A percentile compares a stretch with the other conserved stretches of the same genome.
Evolutionary conservation across 31 red algal genomes (phyloP).

Genomic region (Bonnemaisonia californica): DNA sequence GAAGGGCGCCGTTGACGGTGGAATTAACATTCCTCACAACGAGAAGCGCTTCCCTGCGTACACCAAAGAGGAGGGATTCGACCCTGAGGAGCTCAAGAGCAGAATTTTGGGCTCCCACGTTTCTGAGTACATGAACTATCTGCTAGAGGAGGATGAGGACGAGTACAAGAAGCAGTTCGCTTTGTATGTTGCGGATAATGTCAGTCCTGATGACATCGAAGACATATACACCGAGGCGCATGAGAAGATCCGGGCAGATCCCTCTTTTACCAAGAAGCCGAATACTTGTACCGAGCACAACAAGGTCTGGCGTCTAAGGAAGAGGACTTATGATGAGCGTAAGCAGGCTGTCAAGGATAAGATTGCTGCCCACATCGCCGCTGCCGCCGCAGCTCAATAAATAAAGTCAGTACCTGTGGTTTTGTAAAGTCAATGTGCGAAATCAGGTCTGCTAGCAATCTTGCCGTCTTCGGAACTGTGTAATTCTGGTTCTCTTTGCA

Average conservation of each 20-base stretch:
- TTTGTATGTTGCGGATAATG: slow-evolving; percentile 78
- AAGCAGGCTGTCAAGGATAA: slow-evolving; percentile 77
- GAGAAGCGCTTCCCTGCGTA: slow-evolving; percentile 98
- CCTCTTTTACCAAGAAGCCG: slow-evolving; percentile 70
- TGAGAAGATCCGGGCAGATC: slow-evolving; percentile 87
- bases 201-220: slow-evolving; percentile 86
- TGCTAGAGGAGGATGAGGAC: slow-evolving; percentile 95
- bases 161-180: slow-evolving; percentile 88
- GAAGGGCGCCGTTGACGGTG: slow-evolving; percentile 98
- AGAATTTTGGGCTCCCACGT: slow-evolving; percentile 93
- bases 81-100: slow-evolving; percentile 86
- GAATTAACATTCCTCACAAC: slow-evolving; percentile 95
- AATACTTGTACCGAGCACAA: slow-evolving; percentile 61
- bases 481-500: no score
- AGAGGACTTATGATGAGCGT: slow-evolving; percentile 75
- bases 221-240: slow-evolving; percentile 91
- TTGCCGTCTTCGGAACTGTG: no score
- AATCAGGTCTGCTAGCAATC: no score
- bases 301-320: slow-evolving; percentile 61
- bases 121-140: slow-evolving; percentile 92
- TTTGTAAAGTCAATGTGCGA: no score
- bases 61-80: slow-evolving; percentile 96
- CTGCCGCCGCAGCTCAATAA: slow-evolving; percentile 24
- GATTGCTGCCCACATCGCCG: slow-evolving; percentile 54
- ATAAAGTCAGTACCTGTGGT: no score